Evolutionary conservation across 805 yeast genomes (phyloP).

Genomic region (Kazachstania martiniae): DNA sequence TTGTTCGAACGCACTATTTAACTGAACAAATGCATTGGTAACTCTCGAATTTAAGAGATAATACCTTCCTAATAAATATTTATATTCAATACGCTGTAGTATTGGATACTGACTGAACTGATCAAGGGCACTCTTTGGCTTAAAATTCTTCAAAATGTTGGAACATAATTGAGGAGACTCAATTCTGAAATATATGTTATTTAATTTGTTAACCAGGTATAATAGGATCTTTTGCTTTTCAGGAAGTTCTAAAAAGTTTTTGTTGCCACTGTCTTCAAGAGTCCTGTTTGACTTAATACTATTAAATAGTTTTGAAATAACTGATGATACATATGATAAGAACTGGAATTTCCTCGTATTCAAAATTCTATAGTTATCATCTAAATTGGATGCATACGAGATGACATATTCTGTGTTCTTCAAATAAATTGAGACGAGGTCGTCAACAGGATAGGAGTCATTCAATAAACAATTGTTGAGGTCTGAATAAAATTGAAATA

Average conservation of each 20-base stretch:
- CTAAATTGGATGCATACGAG: conserved; percentile 20
- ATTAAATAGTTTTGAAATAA: conserved; percentile 49
- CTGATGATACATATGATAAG: conserved; percentile 39
- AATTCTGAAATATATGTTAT: conserved; percentile 44
- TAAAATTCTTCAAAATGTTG: conserved; percentile 31
- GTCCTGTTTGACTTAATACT: conserved; percentile 37
- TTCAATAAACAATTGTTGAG: conserved; percentile 36
- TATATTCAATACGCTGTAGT: conserved; percentile 43
- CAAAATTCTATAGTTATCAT: conserved; percentile 9
- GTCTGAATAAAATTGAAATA: conserved; percentile 33
- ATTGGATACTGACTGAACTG: conserved; percentile 33
- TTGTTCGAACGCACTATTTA: conserved; percentile 41
- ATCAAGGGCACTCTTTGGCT: conserved; percentile 47
- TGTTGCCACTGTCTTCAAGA: conserved; percentile 7
- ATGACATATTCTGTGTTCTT: conserved; percentile 29
- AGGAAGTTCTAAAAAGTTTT: conserved; percentile 2
- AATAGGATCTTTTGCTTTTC: conserved; percentile 40
- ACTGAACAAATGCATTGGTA: conserved; percentile 40
- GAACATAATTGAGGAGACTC: conserved; percentile 27
- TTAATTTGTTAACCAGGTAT: conserved; percentile 42
- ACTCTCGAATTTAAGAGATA: conserved; percentile 43
- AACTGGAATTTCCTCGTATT: conserved; percentile 27
- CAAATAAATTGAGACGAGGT: conserved; percentile 12
- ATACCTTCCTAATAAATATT: conserved; percentile 47
- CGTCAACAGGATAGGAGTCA: conserved; percentile 29